A percentile compares a stretch with the other conserved stretches of the same genome.
Evolutionary conservation across 495 filamentous ascomycete genomes (phyloP).

Genomic region (Talaromyces ruber): DNA sequence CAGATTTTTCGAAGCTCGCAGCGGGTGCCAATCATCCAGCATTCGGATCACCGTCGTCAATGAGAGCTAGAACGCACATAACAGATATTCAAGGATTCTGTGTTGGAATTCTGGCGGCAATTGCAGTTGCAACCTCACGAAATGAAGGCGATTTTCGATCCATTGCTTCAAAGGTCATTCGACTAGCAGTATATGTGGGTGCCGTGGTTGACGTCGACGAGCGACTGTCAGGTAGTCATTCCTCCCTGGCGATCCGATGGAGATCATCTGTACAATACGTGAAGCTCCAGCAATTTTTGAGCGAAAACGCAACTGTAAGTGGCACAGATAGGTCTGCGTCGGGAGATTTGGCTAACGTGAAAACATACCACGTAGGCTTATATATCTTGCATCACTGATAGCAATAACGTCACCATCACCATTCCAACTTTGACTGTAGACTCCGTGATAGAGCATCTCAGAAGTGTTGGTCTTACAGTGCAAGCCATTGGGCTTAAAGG

Average conservation of each 20-base stretch:
- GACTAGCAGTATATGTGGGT: slow-evolving; percentile 29
- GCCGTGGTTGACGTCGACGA: slow-evolving; percentile 28
- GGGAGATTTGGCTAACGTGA: no score
- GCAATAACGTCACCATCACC: slow-evolving; percentile 28
- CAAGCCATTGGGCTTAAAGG: slow-evolving; percentile 25
- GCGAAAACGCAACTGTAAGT: no score
- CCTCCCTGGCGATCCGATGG: slow-evolving; percentile 21
- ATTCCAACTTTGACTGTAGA: slow-evolving; percentile 11
- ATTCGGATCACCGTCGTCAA: no score
- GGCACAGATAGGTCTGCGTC: not conserved
- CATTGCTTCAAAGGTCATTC: slow-evolving; percentile 16
- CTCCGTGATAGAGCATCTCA: slow-evolving; percentile 15
- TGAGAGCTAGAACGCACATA: no score
- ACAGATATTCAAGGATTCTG: slow-evolving; percentile 24
- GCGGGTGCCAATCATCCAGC: no score
- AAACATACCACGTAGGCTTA: no score
- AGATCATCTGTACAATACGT: slow-evolving; percentile 7
- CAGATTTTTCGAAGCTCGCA: no score
- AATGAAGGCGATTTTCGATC: slow-evolving; percentile 14
- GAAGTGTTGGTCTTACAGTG: slow-evolving; percentile 14
- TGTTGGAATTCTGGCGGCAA: slow-evolving; percentile 25
- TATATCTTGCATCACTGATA: slow-evolving; percentile 30
- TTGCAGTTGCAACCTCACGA: slow-evolving; percentile 17
- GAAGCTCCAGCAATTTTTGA: not conserved
- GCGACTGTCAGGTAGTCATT: slow-evolving; percentile 1